These are phyloP conservation scores for Dendrobium catenatum DNA, from an alignment of 106 monocot species.

Conservation along the genomic window DNA sequence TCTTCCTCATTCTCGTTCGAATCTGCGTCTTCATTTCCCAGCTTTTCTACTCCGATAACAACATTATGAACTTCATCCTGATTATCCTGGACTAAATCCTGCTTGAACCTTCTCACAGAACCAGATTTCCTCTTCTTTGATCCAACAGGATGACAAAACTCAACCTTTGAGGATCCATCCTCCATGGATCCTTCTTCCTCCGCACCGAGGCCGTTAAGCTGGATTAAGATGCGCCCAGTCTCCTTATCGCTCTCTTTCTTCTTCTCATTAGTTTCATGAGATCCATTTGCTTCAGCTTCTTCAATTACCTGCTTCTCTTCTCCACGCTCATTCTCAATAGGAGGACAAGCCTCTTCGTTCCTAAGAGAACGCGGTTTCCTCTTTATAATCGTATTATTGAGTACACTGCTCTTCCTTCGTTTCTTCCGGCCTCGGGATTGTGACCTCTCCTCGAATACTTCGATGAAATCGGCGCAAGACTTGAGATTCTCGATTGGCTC, in stretches of 20 bases:
- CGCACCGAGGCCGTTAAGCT: conserved; percentile 8
- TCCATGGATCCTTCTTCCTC: conserved; percentile 18
- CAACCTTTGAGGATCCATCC: conserved; percentile 30
- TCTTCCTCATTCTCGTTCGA: conserved; percentile 30
- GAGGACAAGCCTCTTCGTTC: background rate
- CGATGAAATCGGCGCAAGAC: conserved; percentile 63
- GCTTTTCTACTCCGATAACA: conserved; percentile 23
- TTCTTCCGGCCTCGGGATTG: conserved; percentile 33
- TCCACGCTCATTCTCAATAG: conserved; percentile 1
- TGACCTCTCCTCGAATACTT: conserved; percentile 63
- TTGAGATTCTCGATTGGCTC: conserved; percentile 77
- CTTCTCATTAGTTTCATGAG: conserved; percentile 3
- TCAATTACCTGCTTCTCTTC: background rate
- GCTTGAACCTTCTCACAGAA: conserved; percentile 70
- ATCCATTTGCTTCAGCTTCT: conserved; percentile 5
- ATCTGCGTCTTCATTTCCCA: conserved; percentile 29
- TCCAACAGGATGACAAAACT: conserved; percentile 27
- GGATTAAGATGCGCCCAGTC: conserved; percentile 19
- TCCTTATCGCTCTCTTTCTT: background rate
- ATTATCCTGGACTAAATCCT: background rate
- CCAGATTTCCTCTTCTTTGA: conserved; percentile 89
- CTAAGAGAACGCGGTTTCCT: conserved; percentile 1
- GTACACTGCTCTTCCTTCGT: conserved; percentile 29
- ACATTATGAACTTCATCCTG: conserved; percentile 4
- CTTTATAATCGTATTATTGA: conserved; percentile 4